Evolutionary conservation across 2,329 filamentous ascomycete species (phyloP).

Genomic region (Colletotrichum sp.): DNA sequence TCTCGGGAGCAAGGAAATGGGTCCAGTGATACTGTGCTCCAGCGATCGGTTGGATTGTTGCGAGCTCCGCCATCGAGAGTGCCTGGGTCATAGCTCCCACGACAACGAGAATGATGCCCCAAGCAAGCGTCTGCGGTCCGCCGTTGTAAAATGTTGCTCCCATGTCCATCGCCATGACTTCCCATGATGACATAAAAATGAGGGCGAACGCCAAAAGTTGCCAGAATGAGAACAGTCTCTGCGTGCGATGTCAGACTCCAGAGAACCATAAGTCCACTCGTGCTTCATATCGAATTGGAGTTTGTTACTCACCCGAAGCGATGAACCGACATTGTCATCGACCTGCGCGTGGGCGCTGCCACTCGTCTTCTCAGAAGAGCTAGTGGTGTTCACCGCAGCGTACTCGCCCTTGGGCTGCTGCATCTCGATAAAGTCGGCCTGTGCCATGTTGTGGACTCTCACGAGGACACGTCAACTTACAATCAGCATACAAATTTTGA

Average conservation of each 20-base stretch:
- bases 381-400: constrained; percentile 6
- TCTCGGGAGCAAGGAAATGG: constrained; percentile 12
- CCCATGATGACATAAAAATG: constrained; percentile 20
- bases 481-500: background rate
- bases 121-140: constrained; percentile 15
- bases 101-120: constrained; percentile 14
- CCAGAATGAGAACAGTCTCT: constrained; percentile 17
- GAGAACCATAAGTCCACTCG: background rate
- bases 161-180: constrained; percentile 21
- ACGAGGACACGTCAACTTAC: too few relatives aligned
- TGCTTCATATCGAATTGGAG: background rate
- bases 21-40: constrained; percentile 27
- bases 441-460: background rate
- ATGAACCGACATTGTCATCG: background rate
- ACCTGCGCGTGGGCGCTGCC: background rate
- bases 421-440: background rate
- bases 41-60: constrained; percentile 26
- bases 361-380: constrained; percentile 4
- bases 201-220: constrained; percentile 11
- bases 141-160: constrained; percentile 14
- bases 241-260: background rate
- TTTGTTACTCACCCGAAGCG: background rate
- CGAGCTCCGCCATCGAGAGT: constrained; percentile 25
- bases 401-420: background rate
- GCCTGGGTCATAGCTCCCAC: constrained; percentile 16